Evolutionary conservation across 2,329 filamentous ascomycete genomes (phyloP).

Genomic region (Lecanicillium sp.): DNA sequence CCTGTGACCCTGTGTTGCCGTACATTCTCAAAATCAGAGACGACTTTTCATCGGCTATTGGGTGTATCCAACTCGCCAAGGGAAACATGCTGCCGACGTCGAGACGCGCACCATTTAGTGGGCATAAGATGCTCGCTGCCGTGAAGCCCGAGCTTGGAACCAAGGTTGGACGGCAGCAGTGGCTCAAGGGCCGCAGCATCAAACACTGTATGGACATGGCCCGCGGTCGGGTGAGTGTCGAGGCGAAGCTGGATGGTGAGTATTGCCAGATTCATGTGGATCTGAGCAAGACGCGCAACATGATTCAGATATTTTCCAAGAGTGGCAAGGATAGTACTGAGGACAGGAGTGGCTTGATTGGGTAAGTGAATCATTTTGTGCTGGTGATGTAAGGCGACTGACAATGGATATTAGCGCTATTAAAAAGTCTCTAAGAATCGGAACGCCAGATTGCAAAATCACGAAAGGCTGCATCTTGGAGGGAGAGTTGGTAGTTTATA

Average conservation of each 20-base stretch:
- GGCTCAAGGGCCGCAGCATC: constrained; percentile 61
- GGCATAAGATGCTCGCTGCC: constrained; percentile 16
- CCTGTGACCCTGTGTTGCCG: constrained; percentile 63
- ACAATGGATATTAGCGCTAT: constrained; percentile 41
- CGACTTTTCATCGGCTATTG: constrained; percentile 54
- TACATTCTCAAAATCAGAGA: constrained; percentile 63
- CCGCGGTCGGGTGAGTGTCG: constrained; percentile 58
- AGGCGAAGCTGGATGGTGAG: constrained; percentile 81
- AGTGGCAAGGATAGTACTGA: constrained; percentile 81
- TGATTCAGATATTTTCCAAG: constrained; percentile 82
- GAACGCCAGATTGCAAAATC: constrained; percentile 49
- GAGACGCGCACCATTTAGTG: constrained; percentile 4
- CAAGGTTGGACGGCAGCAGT: constrained; percentile 58
- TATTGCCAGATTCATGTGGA: constrained; percentile 87
- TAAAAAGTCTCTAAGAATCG: constrained; percentile 55
- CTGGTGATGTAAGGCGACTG: constrained; percentile 4
- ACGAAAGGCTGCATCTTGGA: constrained; percentile 67
- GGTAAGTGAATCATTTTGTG: constrained; percentile 24
- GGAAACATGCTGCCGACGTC: constrained; percentile 14
- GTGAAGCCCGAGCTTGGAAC: constrained; percentile 49
- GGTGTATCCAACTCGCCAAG: constrained; percentile 35
- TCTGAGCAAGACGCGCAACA: constrained; percentile 41
- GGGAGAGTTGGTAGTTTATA: constrained; percentile 76
- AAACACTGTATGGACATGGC: constrained; percentile 66
- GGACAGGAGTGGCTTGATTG: constrained; percentile 57